phyloP scores from a whole-genome alignment of 2,329 filamentous ascomycete genomes.

The Aspergillus sp. region DNA sequence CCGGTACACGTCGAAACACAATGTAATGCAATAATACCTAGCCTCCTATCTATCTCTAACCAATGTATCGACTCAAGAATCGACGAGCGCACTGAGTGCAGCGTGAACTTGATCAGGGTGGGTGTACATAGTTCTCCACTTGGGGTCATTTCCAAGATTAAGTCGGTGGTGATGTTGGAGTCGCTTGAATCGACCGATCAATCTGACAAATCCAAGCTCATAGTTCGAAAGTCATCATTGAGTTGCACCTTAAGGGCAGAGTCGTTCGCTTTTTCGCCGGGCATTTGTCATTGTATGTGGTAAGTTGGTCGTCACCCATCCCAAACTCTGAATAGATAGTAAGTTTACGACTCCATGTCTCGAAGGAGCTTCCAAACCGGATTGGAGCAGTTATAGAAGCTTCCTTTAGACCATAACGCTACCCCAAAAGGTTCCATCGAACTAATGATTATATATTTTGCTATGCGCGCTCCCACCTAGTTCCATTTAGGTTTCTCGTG shows the following conservation, averaged over 20 bases:
- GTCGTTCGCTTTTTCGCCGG: background rate
- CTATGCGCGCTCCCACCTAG: background rate
- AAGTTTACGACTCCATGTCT: too few relatives aligned
- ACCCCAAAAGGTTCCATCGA: background rate
- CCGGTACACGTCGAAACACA: too few relatives aligned
- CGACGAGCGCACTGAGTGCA: too few relatives aligned
- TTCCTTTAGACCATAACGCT: background rate
- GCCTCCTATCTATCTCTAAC: too few relatives aligned
- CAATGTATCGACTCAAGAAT: too few relatives aligned
- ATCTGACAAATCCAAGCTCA: too few relatives aligned
- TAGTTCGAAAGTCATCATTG: background rate
- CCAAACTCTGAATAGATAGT: background rate
- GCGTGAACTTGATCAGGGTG: too few relatives aligned
- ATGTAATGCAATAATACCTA: too few relatives aligned
- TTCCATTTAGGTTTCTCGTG: background rate
- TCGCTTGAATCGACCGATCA: background rate
- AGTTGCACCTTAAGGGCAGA: too few relatives aligned
- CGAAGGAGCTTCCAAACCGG: too few relatives aligned
- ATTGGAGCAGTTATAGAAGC: background rate
- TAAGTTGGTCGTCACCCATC: background rate
- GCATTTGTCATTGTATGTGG: too few relatives aligned
- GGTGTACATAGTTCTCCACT: too few relatives aligned
- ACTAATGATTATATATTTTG: background rate
- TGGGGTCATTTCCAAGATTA: background rate
- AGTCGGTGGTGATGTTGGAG: background rate